A percentile compares a stretch with the other conserved stretches of the same genome.
Evolutionary conservation across 148 eudicot species (phyloP).

Genomic region (Cornus suecica): DNA sequence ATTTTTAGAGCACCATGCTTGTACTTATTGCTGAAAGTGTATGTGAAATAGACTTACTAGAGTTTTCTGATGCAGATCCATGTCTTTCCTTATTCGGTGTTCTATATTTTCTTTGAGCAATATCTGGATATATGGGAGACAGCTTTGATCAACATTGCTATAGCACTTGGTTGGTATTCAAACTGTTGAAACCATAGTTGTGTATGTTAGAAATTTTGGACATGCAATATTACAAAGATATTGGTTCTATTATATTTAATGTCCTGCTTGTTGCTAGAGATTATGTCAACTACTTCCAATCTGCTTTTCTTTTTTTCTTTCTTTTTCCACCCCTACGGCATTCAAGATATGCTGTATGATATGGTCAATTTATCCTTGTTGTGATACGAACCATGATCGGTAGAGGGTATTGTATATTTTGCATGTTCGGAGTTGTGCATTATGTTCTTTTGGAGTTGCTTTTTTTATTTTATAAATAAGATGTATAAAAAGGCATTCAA

Average conservation of each 20-base stretch:
- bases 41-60: not conserved
- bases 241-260: conserved; percentile 1
- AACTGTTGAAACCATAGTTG: conserved; percentile 2
- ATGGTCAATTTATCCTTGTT: not conserved
- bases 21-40: not conserved
- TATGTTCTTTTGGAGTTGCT: not conserved
- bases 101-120: conserved; percentile 77
- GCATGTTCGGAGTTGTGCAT: not conserved
- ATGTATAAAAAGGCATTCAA: too few species aligned
- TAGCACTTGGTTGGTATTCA: conserved; percentile 57
- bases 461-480: too few species aligned
- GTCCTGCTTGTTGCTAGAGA: not conserved
- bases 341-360: not conserved
- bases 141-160: conserved; percentile 59
- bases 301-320: not conserved
- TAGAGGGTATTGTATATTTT: not conserved
- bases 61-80: conserved; percentile 42
- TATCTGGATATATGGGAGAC: conserved; percentile 73
- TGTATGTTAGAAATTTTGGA: not conserved
- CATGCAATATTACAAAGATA: not conserved
- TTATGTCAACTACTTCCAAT: not conserved
- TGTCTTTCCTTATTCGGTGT: conserved; percentile 69
- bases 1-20: not conserved
- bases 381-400: not conserved
- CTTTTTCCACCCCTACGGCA: not conserved